Evolutionary conservation across 495 filamentous ascomycete species (phyloP).

Genomic region (Penicillium maclennaniae): DNA sequence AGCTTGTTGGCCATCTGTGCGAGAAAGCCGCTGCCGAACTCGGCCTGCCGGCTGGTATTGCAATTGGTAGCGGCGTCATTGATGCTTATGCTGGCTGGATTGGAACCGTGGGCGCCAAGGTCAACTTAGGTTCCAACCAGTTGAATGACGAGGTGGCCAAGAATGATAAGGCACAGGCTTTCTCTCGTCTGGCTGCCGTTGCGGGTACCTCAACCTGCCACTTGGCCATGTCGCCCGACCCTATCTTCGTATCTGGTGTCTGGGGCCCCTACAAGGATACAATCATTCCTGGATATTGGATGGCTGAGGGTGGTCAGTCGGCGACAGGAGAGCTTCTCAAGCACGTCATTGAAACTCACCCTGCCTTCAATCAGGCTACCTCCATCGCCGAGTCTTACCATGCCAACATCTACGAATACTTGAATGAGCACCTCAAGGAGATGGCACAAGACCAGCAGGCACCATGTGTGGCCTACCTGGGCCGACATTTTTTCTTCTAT

Average conservation of each 20-base stretch:
- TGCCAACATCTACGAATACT: slow-evolving; percentile 86
- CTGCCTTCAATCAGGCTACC: slow-evolving; percentile 72
- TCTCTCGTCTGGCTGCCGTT: slow-evolving; percentile 88
- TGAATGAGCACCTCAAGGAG: slow-evolving; percentile 82
- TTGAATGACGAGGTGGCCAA: slow-evolving; percentile 56
- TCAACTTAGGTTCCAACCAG: slow-evolving; percentile 60
- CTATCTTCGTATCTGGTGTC: slow-evolving; percentile 88
- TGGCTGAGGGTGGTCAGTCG: slow-evolving; percentile 94
- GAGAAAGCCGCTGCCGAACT: slow-evolving; percentile 79
- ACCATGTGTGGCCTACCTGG: slow-evolving; percentile 77
- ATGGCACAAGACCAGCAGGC: slow-evolving; percentile 63
- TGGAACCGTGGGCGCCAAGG: slow-evolving; percentile 95
- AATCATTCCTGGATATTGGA: slow-evolving; percentile 85
- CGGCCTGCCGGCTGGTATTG: slow-evolving; percentile 82
- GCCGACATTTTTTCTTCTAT: slow-evolving; percentile 95
- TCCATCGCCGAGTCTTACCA: slow-evolving; percentile 73
- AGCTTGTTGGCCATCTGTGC: slow-evolving; percentile 78
- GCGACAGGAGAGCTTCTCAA: slow-evolving; percentile 93
- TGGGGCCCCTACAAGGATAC: slow-evolving; percentile 97
- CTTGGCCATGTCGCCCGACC: slow-evolving; percentile 85
- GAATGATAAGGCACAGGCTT: slow-evolving; percentile 87
- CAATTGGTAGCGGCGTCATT: slow-evolving; percentile 92
- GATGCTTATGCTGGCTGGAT: slow-evolving; percentile 99
- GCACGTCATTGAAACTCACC: slow-evolving; percentile 90
- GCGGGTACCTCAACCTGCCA: slow-evolving; percentile 97